Base-by-base conservation (phyloP, 179 eudicot genomes). In the Silene vulgaris region DNA sequence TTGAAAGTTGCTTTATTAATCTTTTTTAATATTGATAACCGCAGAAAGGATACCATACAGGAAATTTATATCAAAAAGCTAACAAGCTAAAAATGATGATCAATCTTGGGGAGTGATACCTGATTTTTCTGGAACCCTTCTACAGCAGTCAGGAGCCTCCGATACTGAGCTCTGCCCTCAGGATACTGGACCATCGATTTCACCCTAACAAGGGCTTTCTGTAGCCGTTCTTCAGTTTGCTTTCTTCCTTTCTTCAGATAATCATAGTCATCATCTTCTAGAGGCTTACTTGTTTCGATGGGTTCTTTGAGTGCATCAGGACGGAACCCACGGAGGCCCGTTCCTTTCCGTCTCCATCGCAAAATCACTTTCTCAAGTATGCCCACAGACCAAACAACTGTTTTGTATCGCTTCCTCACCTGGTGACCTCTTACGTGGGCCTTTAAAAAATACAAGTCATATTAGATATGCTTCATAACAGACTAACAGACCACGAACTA, bases 361-460 rank as follows among this genome's bases (percentile, higher is more conserved):
- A 93, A 83, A 68, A 93, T 89, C 67, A 89, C 89, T 83, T 91
- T 93, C 77, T 93, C 98, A 68, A 93, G 16, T 29, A 91, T 88
- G 20, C 98, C 95, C 28, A 93, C 98, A 2, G 97, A 91, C 98
- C 98, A 91, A 74, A 89, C 88, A 67, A 93, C 82, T 79, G 85
- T 86, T 80, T 74, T 85, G 75, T 91, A 88, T 66, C 83, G 86
- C 80, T 91, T 93, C 84, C 98, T 87, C 70, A 86, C 93, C 78
- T 91, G 95, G 83, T 89, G 91, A 71, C 98, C 97, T 84, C 97
- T 91, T 43, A 91, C 86, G 74, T 86, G 97, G 35, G 98, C 98
- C 97, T 90, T 43, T 20, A 37, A 43, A 20, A 35, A 16, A 69
- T 11, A 69, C 72, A 69, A 69, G 8, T 69, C 57, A 69, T 67